A percentile compares a stretch with the other conserved stretches of the same genome.
Conservation (phyloP, 768 basidiomycete genomes). For the Lactarius sp. region DNA sequence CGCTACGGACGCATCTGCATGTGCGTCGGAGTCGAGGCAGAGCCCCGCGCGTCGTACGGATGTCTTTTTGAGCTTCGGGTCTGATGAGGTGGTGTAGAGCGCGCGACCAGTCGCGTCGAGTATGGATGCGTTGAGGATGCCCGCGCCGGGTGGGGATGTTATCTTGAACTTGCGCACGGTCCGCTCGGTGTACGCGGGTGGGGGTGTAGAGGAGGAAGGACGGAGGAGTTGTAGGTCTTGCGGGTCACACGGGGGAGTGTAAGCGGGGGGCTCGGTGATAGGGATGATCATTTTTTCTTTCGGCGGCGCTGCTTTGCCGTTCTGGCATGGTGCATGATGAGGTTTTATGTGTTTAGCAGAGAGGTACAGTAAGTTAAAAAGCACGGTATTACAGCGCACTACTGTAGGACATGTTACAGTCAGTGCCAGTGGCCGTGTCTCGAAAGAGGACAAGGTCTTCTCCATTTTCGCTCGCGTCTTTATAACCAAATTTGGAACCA, state of each 20-base stretch:
- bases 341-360: background rate
- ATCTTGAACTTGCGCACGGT: no score
- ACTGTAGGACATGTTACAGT: no score
- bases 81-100: no score
- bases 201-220: constrained; percentile 12
- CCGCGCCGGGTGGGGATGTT: no score
- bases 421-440: background rate
- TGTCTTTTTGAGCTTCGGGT: no score
- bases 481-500: constrained; percentile 3
- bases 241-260: background rate
- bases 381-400: no score
- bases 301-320: no score
- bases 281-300: background rate
- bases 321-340: background rate
- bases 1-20: background rate
- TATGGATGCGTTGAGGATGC: no score
- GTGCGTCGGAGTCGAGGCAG: background rate
- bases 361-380: no score
- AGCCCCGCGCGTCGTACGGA: background rate
- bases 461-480: constrained; percentile 10
- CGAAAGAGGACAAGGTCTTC: constrained; percentile 17
- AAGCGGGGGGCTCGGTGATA: constrained; percentile 7
- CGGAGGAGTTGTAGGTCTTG: constrained; percentile 8
- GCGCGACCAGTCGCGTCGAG: no score
- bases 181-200: background rate